These are phyloP conservation scores for Hirsutella thompsonii DNA, from an alignment of 2,329 filamentous ascomycete genomes.

Conservation along the genomic window DNA sequence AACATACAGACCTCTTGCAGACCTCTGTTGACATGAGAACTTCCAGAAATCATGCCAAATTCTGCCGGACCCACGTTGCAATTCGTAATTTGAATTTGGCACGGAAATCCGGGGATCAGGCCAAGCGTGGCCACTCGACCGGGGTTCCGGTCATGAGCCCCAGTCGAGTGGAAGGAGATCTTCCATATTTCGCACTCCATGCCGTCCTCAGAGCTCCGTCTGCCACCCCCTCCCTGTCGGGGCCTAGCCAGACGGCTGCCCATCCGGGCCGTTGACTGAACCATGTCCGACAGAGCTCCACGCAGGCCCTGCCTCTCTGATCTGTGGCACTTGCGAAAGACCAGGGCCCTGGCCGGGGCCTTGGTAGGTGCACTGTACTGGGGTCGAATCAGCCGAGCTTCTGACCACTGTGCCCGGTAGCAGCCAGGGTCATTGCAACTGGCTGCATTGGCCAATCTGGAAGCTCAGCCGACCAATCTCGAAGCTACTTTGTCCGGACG, in stretches of 20 bases:
- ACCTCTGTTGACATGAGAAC: conserved; percentile 8
- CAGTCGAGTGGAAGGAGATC: conserved; percentile 11
- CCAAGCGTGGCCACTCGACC: conserved; percentile 13
- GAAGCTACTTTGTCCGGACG: not conserved
- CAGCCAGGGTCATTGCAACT: not conserved
- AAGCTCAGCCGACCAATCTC: not conserved
- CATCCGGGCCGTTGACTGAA: conserved; percentile 20
- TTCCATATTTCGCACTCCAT: conserved; percentile 5
- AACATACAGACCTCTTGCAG: not conserved
- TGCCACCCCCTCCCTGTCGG: not conserved
- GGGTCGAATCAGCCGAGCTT: too few relatives aligned
- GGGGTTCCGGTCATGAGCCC: conserved; percentile 12
- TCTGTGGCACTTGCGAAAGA: not conserved
- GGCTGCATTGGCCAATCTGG: not conserved
- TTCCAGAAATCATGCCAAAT: conserved; percentile 18
- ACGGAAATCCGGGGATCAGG: conserved; percentile 20
- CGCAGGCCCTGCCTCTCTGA: not conserved
- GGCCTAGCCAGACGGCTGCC: conserved; percentile 20
- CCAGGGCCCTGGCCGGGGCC: not conserved
- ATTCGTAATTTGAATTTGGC: conserved; percentile 6
- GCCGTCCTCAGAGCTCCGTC: too few relatives aligned
- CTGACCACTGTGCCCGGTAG: too few relatives aligned
- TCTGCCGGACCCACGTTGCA: conserved; percentile 4
- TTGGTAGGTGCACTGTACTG: too few relatives aligned
- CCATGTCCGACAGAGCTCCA: conserved; percentile 4